Evolutionary conservation across 768 basidiomycete species (phyloP).

Genomic region (Hypsizygus marmoreus): DNA sequence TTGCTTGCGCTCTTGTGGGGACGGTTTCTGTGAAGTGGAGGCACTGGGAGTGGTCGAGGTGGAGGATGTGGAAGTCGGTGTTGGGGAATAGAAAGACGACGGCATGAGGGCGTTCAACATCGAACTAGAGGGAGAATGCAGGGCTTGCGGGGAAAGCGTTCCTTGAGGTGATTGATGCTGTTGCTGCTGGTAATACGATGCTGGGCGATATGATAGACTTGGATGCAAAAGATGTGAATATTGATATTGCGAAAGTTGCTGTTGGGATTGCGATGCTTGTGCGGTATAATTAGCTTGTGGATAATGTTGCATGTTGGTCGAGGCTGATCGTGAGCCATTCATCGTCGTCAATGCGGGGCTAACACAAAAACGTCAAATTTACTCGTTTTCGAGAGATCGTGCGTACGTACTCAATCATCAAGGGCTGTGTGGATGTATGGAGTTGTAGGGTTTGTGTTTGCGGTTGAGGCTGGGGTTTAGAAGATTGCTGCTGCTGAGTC

Average conservation of each 20-base stretch:
- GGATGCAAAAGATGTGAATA: conserved; percentile 46
- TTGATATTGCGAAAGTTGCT: conserved; percentile 34
- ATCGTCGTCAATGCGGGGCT: conserved; percentile 66
- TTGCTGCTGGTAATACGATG: conserved; percentile 32
- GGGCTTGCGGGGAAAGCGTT: conserved; percentile 69
- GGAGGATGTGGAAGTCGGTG: conserved; percentile 18
- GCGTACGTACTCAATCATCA: conserved; percentile 71
- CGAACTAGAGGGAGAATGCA: conserved; percentile 58
- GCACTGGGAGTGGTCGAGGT: conserved; percentile 20
- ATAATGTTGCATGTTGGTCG: conserved; percentile 44
- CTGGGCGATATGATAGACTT: conserved; percentile 21
- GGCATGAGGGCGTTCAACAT: conserved; percentile 40
- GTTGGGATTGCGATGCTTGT: conserved; percentile 40
- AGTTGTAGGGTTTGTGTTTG: conserved; percentile 28
- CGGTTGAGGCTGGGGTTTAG: conserved; percentile 26
- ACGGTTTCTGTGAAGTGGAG: conserved; percentile 30
- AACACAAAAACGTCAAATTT: conserved; percentile 15
- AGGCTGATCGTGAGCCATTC: conserved; percentile 39
- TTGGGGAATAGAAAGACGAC: conserved; percentile 33
- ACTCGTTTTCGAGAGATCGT: conserved; percentile 10
- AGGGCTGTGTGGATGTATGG: conserved; percentile 35
- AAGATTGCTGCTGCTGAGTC: conserved; percentile 30
- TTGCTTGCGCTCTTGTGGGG: conserved; percentile 56
- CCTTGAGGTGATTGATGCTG: conserved; percentile 47
- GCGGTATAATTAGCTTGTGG: conserved; percentile 43